phyloP scores from a whole-genome alignment of 164 flowering plant species.

The Protea cynaroides region DNA sequence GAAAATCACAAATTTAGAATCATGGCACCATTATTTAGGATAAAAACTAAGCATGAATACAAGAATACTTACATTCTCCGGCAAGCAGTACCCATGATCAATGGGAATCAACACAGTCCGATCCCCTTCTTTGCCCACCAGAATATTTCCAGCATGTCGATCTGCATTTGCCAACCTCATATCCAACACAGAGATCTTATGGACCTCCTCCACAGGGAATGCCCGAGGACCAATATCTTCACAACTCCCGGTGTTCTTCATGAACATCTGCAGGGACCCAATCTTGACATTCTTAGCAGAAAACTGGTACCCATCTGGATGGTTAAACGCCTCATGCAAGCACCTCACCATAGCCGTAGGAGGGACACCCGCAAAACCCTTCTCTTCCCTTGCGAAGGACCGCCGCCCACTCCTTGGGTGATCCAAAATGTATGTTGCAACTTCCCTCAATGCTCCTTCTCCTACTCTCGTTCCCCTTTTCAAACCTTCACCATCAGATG shows the following conservation, averaged over 20 bases:
- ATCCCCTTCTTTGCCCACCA: slow-evolving; percentile 43
- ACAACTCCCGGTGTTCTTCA: slow-evolving; percentile 63
- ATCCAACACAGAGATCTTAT: slow-evolving; percentile 70
- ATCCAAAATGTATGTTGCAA: slow-evolving; percentile 68
- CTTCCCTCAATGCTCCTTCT: slow-evolving; percentile 77
- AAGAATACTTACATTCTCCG: slow-evolving; percentile 49
- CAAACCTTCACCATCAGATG: slow-evolving; percentile 63
- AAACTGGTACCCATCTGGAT: slow-evolving; percentile 43
- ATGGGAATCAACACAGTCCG: slow-evolving; percentile 54
- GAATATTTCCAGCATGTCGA: slow-evolving; percentile 76
- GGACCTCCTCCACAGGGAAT: slow-evolving; percentile 72
- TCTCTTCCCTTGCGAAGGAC: slow-evolving; percentile 15
- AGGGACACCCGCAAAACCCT: slow-evolving; percentile 74
- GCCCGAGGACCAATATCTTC: slow-evolving; percentile 73
- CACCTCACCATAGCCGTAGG: slow-evolving; percentile 63
- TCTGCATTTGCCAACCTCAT: slow-evolving; percentile 78
- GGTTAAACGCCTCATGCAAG: slow-evolving; percentile 53
- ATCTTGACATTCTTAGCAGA: slow-evolving; percentile 34
- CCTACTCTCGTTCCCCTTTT: slow-evolving; percentile 77
- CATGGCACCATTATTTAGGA: background rate
- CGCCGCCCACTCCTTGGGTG: slow-evolving; percentile 56
- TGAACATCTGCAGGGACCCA: slow-evolving; percentile 73
- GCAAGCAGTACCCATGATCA: slow-evolving; percentile 89
- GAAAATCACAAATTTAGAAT: background rate
- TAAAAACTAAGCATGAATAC: background rate